phyloP scores from a whole-genome alignment of 2,329 filamentous ascomycete genomes.

The Colletotrichum camelliae region DNA sequence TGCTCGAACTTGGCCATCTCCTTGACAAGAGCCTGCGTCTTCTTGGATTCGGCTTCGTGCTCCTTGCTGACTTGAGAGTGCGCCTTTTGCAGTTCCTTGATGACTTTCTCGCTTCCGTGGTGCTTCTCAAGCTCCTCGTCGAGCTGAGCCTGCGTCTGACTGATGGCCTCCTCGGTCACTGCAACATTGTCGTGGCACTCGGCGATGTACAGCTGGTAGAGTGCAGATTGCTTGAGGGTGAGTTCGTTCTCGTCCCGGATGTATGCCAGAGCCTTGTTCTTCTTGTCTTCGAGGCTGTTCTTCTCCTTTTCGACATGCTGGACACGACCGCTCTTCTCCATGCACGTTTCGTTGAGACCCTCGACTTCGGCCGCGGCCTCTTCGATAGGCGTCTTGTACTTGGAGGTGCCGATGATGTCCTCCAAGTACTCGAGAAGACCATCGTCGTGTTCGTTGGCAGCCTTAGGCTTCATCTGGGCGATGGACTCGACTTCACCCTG shows the following conservation, averaged over 20 bases:
- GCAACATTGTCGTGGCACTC: conserved; percentile 89
- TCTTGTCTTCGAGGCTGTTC: conserved; percentile 91
- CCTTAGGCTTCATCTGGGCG: conserved; percentile 98
- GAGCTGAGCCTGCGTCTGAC: conserved; percentile 87
- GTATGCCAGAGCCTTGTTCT: conserved; percentile 89
- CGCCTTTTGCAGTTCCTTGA: conserved; percentile 86
- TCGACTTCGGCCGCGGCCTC: conserved; percentile 92
- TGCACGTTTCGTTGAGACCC: conserved; percentile 89
- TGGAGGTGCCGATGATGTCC: conserved; percentile 98
- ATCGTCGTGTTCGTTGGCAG: conserved; percentile 92
- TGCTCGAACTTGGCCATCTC: conserved; percentile 95
- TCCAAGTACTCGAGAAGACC: conserved; percentile 95
- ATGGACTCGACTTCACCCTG: conserved; percentile 99
- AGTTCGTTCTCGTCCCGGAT: conserved; percentile 95
- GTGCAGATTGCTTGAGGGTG: conserved; percentile 82
- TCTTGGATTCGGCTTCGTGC: conserved; percentile 82
- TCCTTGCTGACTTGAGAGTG: conserved; percentile 86
- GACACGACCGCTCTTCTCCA: conserved; percentile 93
- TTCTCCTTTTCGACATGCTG: conserved; percentile 99
- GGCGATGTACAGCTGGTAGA: conserved; percentile 90
- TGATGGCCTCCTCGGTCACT: conserved; percentile 87
- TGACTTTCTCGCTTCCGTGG: conserved; percentile 85
- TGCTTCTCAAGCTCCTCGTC: conserved; percentile 91
- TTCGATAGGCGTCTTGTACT: conserved; percentile 97
- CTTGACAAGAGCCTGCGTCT: conserved; percentile 79